Base-by-base conservation (phyloP, 1,284 basidiomycete genomes). In the Puccinia triticina region DNA sequence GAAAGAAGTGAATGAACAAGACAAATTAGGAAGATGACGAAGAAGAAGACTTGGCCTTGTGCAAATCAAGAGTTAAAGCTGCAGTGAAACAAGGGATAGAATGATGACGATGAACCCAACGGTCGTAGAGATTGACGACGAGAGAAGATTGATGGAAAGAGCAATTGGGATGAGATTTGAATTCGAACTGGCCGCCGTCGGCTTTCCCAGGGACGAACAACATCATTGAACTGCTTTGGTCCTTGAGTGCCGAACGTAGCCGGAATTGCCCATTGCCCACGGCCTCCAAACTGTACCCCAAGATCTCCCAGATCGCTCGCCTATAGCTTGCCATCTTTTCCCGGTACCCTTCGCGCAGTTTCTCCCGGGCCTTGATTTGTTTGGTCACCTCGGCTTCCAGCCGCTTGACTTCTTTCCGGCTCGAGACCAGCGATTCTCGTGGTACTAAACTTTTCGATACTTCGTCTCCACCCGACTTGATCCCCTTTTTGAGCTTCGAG, bases 231-330 rank as follows among this genome's bases (percentile, higher is more conserved):
- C 69, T 34, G 43, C 34, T 55, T 34, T 74, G 59, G 53, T 82
- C 79, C 34, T 74, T 74, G 72, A 67, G 64, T 5, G 69, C 57
- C 32, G 79, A 82, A 14, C 71, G 23, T n/a, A 82, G 53, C 32
- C 72, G 29, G 40, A 74, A 82, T 48, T 75, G 72, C 7, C 72
- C 79, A 75, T 82, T 75, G 5, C 57, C 71, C 1, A 82, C 71
- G n/a, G 79, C 59, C 61, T 82, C 79, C 23, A 82, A 46, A 67
- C 79, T 74, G 73, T 82, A 82, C 8, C 79, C 79, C 29, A 82
- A 66, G 43, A 82, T 75, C 34, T 82, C 79, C 71, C 57, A 64
- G n/a, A 75, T 82, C 18, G 72, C 71, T 37, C 69, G 69, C 40
- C 64, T 73, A 67, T 82, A 82, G n/a, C 43, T 46, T 32, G 55